Evolutionary conservation across 2,329 filamentous ascomycete species (phyloP), one percentile per base, ranked within the genome.

Genomic region (Aureobasidium sp.): DNA sequence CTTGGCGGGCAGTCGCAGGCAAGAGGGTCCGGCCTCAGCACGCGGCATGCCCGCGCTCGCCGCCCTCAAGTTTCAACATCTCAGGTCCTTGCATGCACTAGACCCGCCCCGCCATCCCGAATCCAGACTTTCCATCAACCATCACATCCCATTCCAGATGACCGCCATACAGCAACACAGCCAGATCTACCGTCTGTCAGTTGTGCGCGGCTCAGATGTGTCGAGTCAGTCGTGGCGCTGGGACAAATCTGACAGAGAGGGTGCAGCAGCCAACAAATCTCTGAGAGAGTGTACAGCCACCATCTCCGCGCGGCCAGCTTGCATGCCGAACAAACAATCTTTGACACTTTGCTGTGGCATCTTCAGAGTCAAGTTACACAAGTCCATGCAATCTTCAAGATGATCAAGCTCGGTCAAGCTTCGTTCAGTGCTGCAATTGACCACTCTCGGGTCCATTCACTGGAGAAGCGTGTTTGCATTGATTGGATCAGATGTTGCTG

Each of bases 361-460:
- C n/a, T 15, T 6, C 6, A 37, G 8, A 19, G 54, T 39, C 39
- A 48, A 19, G 54, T 39, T 48, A 48, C 54, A 58, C 42, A 37
- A 22, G 29, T 35, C 42, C 29, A 5, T 35, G 19, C 8, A 12
- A 22, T 48, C 15, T 47, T 42, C 31, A 48, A 45, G 24, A 27
- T 33, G 27, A 35, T 48, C 54, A 58, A 58, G 54, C 54, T 48
- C 31, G 40, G 31, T 33, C 42, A 58, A 58, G 54, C 54, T 58
- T 58, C 33, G 42, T 29, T 29, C 19, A n/a, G 19, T 19, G 31
- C 42, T 58, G 54, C 54, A 48, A 58, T 29, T 48, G 54, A 48
- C 39, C 54, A 37, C 40, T 19, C 29, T 12, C 14, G 42, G 40
- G 53, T n/a, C 53, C 29, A 6, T 45, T 15, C 39, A 35, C 29